Percentiles rank a stretch among this genome's conserved stretches.
These are phyloP conservation scores for Capsella rubella DNA, from an alignment of 441 rosid genomes.

Conservation along the genomic window DNA sequence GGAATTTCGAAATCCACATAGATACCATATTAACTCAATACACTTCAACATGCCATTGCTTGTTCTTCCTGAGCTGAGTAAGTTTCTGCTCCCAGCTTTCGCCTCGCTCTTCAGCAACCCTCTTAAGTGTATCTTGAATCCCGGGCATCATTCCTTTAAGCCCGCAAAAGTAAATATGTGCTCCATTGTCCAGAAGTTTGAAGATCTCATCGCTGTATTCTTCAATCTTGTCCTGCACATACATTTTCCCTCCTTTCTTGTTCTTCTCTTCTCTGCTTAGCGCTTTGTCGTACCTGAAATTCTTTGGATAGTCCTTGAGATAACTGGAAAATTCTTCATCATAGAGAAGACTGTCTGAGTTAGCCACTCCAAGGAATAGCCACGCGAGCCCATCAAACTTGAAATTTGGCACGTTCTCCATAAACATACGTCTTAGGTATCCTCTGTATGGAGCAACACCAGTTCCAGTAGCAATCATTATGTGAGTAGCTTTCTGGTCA, in stretches of 20 bases:
- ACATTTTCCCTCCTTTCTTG: conserved; percentile 94
- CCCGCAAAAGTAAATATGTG: conserved; percentile 96
- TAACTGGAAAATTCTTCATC: conserved; percentile 87
- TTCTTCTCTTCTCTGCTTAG: conserved; percentile 93
- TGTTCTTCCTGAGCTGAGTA: conserved; percentile 93
- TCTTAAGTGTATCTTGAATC: conserved; percentile 87
- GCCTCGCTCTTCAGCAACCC: conserved; percentile 88
- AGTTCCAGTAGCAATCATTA: conserved; percentile 98
- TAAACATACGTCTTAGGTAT: conserved; percentile 95
- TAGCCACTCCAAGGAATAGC: conserved; percentile 99
- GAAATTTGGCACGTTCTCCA: conserved; percentile 80
- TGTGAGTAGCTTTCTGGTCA: conserved; percentile 81
- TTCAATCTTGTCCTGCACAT: conserved; percentile 96
- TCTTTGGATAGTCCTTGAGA: conserved; percentile 72
- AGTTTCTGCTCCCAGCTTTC: conserved; percentile 98
- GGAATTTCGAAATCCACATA: neutral
- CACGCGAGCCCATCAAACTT: conserved; percentile 91
- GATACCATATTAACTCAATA: conserved; percentile 48
- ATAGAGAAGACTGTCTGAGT: conserved; percentile 90
- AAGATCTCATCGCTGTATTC: conserved; percentile 92
- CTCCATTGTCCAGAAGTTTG: conserved; percentile 83
- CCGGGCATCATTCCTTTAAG: conserved; percentile 99
- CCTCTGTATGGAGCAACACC: conserved; percentile 96
- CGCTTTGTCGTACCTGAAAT: conserved; percentile 86
- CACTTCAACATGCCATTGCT: conserved; percentile 99